Conservation (phyloP, 2,329 filamentous ascomycete genomes). For the Pochonia chlamydosporia region DNA sequence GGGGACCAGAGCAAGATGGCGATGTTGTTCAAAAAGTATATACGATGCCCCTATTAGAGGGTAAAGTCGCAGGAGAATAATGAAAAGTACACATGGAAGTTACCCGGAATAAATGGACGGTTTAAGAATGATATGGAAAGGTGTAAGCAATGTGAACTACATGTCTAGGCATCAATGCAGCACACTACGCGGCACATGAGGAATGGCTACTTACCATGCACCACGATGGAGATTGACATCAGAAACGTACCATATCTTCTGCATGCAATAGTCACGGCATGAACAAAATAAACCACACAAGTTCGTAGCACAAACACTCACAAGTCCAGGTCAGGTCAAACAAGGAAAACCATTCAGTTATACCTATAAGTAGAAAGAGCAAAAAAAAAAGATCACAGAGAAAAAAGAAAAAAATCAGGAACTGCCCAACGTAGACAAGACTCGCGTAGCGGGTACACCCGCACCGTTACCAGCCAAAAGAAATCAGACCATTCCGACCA, state of each 20-base stretch:
- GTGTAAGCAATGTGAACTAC: too few species aligned
- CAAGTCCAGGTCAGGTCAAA: too few species aligned
- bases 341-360: neutral
- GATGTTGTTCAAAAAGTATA: neutral
- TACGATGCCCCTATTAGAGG: neutral
- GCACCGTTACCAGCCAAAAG: neutral
- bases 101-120: too few species aligned
- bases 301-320: neutral
- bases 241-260: too few species aligned
- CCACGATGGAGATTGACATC: too few species aligned
- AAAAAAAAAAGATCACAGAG: neutral
- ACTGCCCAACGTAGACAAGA: neutral
- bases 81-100: too few species aligned
- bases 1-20: neutral
- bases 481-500: neutral
- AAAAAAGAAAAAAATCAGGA: neutral
- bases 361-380: neutral
- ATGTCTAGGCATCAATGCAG: too few species aligned
- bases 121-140: too few species aligned
- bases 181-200: too few species aligned
- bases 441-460: neutral
- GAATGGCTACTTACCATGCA: too few species aligned
- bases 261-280: too few species aligned
- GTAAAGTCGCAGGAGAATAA: neutral
- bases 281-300: neutral